A percentile compares a stretch with the other conserved stretches of the same genome.
Evolutionary conservation across 1,139 yeast species (phyloP).

Genomic region (Suhomyces yuchorum): DNA sequence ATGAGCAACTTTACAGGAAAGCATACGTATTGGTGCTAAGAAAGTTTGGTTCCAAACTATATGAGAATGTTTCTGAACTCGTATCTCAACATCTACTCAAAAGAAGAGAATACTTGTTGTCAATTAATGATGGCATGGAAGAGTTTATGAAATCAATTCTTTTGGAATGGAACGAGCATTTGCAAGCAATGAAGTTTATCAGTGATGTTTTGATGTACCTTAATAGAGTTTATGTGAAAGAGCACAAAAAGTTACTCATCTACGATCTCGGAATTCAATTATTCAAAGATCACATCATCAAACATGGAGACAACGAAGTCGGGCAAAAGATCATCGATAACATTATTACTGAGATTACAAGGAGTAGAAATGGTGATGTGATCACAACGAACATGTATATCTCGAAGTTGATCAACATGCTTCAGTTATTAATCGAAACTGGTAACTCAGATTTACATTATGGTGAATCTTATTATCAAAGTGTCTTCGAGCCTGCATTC

Average conservation of each 20-base stretch:
- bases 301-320: conserved; percentile 47
- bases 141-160: conserved; percentile 52
- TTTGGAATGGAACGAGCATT: conserved; percentile 73
- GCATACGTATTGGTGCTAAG: conserved; percentile 79
- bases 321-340: conserved; percentile 53
- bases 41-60: conserved; percentile 70
- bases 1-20: conserved; percentile 80
- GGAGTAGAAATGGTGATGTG: conserved; percentile 60
- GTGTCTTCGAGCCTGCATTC: conserved; percentile 68
- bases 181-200: conserved; percentile 74
- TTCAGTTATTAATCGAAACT: conserved; percentile 56
- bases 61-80: conserved; percentile 59
- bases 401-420: conserved; percentile 66
- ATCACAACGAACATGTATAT: conserved; percentile 61
- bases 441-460: conserved; percentile 31
- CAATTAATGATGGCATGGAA: conserved; percentile 23
- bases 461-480: conserved; percentile 60
- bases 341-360: conserved; percentile 58
- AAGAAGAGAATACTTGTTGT: conserved; percentile 29
- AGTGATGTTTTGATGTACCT: conserved; percentile 88
- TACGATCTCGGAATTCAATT: conserved; percentile 75
- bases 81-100: conserved; percentile 52
- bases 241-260: conserved; percentile 63
- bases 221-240: conserved; percentile 81
- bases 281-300: conserved; percentile 43